A percentile compares a stretch with the other conserved stretches of the same genome.
Conservation (phyloP, 2,329 filamentous ascomycete genomes). For the Penicillium sp. region DNA sequence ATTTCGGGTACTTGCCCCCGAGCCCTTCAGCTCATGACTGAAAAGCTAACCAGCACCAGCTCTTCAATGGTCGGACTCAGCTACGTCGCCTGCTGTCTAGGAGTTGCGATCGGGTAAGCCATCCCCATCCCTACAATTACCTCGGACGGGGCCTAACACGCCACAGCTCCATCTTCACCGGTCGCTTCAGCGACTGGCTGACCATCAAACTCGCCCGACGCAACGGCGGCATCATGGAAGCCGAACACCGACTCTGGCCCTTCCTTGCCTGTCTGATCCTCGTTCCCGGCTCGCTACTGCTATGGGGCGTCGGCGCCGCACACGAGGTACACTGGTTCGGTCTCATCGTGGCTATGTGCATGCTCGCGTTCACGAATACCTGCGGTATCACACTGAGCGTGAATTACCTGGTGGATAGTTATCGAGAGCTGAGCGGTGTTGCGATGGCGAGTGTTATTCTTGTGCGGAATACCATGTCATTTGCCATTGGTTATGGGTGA, state of each 20-base stretch:
- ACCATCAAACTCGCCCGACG: constrained; percentile 41
- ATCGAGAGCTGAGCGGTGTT: constrained; percentile 43
- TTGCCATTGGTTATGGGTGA: constrained; percentile 48
- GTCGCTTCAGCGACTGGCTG: constrained; percentile 43
- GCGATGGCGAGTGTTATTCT: constrained; percentile 48
- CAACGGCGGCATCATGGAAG: constrained; percentile 45
- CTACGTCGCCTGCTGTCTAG: constrained; percentile 40
- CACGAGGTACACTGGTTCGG: constrained; percentile 47
- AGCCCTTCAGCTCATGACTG: neutral
- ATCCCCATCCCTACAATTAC: neutral
- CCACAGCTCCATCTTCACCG: constrained; percentile 40
- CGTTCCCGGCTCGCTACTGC: constrained; percentile 36
- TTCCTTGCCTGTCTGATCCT: constrained; percentile 38
- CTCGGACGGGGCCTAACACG: neutral
- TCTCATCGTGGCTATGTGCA: constrained; percentile 45
- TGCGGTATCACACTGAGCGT: constrained; percentile 41
- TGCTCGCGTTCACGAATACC: constrained; percentile 43
- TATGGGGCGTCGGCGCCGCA: constrained; percentile 47
- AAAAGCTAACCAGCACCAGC: constrained; percentile 27
- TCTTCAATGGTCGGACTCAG: constrained; percentile 43
- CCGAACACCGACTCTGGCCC: constrained; percentile 46
- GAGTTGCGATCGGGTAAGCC: constrained; percentile 34
- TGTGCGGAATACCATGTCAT: constrained; percentile 52
- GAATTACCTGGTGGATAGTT: constrained; percentile 46
- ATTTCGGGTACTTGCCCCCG: constrained; percentile 32